These are phyloP conservation scores for Phymatotrichopsis omnivora DNA, from an alignment of 2,329 filamentous ascomycete genomes.

Conservation along the genomic window DNA sequence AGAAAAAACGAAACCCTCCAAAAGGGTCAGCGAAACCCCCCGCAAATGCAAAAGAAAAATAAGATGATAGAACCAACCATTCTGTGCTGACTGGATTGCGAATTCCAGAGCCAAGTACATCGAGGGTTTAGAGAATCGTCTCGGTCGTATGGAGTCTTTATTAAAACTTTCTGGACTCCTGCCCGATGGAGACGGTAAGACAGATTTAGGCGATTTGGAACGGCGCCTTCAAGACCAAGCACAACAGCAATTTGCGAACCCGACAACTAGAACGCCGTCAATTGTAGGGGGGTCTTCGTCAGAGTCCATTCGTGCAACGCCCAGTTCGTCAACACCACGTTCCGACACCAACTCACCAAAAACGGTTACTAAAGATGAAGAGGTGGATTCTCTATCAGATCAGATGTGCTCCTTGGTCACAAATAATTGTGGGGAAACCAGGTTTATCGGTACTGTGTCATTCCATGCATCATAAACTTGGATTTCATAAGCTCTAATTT, in stretches of 20 bases:
- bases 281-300: constrained; percentile 35
- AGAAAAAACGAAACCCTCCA: constrained; percentile 95
- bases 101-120: constrained; percentile 83
- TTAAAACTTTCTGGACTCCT: constrained; percentile 77
- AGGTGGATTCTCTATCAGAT: constrained; percentile 82
- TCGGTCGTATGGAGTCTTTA: constrained; percentile 92
- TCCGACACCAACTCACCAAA: constrained; percentile 49
- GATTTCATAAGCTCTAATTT: constrained; percentile 3
- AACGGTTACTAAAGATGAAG: constrained; percentile 46
- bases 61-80: no score
- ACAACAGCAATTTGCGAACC: constrained; percentile 37
- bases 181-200: constrained; percentile 70
- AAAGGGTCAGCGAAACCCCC: constrained; percentile 60
- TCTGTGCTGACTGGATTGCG: constrained; percentile 26
- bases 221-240: constrained; percentile 43
- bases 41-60: no score
- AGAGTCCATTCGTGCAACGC: constrained; percentile 32
- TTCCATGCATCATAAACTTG: neutral
- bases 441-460: constrained; percentile 66
- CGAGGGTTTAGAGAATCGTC: constrained; percentile 85
- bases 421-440: constrained; percentile 85
- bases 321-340: constrained; percentile 40
- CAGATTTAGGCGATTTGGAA: constrained; percentile 79
- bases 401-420: constrained; percentile 99
- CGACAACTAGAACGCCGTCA: constrained; percentile 30